Evolutionary conservation across 2,329 filamentous ascomycete species (phyloP), one percentile per base, ranked within the genome.

Genomic region (Penicillium sclerotigenum): DNA sequence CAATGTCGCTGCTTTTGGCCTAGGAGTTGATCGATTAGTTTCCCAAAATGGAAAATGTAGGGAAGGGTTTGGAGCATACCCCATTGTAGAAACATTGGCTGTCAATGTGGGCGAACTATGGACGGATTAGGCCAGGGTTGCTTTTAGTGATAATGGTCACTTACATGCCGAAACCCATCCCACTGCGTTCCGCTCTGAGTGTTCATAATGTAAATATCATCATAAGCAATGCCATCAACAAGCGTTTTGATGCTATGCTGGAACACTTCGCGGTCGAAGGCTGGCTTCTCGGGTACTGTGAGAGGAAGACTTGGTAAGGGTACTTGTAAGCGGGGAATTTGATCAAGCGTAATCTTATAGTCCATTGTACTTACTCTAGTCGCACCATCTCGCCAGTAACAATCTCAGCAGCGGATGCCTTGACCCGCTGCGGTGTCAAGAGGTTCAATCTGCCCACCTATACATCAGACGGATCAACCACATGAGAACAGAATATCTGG

Each of bases 361-460:
- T 59, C n/a, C 41, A 43, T 16, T 37, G 4, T 22, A 65, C 69
- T 58, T 65, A 81, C 79, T 85, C 80, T 31, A 84, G 72, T 11
- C 80, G 77, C 2, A 84, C 75, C 59, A 83, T 78, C 49, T 84
- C 80, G 14, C 83, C 83, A 3, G 79, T 81, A 43, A 71, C 71
- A 56, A 85, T 83, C 60, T 84, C 81, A 37, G 73, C 73, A 1
- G 79, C 71, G 3, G 83, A 81, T 11, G 77, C 77, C 45, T 80
- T 78, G 34, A 85, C 81, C 14, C 82, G 75, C 4, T 74, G 69
- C 0, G 82, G 81, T 0, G 82, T 85, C 16, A 84, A 72, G 9
- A 85, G 77, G 55, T 85, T 85, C 41, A 85, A 65, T 42, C 82
- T 75, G 72, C 70, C 65, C 47, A 73, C 58, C 65, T 69, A 46